These are phyloP conservation scores for Elongisporangium undulatum DNA, from an alignment of 352 stramenopile genomes.

Conservation along the genomic window DNA sequence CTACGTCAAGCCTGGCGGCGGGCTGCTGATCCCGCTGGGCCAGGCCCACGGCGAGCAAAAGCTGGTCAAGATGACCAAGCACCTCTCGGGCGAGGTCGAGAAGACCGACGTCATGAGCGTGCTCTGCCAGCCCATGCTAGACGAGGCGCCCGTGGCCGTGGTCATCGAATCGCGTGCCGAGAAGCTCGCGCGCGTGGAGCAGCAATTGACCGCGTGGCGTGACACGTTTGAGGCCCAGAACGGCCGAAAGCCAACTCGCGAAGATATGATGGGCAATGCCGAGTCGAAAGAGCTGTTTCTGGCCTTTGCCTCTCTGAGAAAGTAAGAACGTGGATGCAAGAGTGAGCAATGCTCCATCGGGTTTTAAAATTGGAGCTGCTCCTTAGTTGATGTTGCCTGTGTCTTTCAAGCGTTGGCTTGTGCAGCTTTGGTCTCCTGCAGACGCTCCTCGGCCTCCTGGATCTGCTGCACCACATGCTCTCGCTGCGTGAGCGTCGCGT, in stretches of 20 bases:
- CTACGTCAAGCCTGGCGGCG: constrained; percentile 66
- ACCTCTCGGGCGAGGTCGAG: constrained; percentile 38
- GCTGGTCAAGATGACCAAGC: constrained; percentile 83
- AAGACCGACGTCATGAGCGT: constrained; percentile 83
- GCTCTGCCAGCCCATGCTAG: constrained; percentile 77
- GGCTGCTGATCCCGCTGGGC: constrained; percentile 65
- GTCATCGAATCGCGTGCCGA: constrained; percentile 50
- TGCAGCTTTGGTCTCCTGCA: constrained; percentile 54
- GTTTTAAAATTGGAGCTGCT: constrained; percentile 3
- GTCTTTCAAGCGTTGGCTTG: constrained; percentile 19
- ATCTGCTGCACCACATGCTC: constrained; percentile 53
- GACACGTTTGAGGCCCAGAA: constrained; percentile 50
- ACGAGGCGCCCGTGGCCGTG: constrained; percentile 39
- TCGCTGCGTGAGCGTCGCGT: constrained; percentile 59
- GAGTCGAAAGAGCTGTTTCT: constrained; percentile 58
- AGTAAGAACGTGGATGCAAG: constrained; percentile 25
- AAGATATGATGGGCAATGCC: constrained; percentile 62
- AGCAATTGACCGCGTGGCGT: constrained; percentile 59
- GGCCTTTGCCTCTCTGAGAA: constrained; percentile 65
- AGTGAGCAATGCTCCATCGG: background rate
- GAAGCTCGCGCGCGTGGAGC: constrained; percentile 56
- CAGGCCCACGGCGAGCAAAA: constrained; percentile 61
- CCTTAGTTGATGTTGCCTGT: background rate
- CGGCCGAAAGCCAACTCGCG: constrained; percentile 44
- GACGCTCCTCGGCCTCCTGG: constrained; percentile 42